A percentile compares a stretch with the other conserved stretches of the same genome.
phyloP scores from a whole-genome alignment of 2,329 filamentous ascomycete species.

The Neopestalotiopsis sp. region DNA sequence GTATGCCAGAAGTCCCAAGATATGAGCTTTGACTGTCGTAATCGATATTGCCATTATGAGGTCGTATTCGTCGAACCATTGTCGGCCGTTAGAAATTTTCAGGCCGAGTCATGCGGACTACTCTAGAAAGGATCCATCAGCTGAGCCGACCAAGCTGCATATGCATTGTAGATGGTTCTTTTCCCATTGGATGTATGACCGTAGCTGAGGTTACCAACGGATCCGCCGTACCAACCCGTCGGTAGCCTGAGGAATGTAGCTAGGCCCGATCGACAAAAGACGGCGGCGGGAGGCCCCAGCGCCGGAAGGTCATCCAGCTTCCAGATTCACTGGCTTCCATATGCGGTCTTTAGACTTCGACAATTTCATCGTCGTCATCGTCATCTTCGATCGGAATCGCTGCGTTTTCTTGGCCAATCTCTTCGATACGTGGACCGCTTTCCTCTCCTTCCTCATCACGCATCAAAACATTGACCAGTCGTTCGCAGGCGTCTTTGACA shows the following conservation, averaged over 20 bases:
- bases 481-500: constrained; percentile 84
- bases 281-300: background rate
- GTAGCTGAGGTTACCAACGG: background rate
- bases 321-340: background rate
- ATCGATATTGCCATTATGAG: background rate
- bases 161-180: background rate
- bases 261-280: constrained; percentile 4
- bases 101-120: background rate
- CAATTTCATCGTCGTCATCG: constrained; percentile 58
- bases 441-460: constrained; percentile 69
- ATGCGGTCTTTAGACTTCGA: constrained; percentile 47
- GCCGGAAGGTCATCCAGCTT: background rate
- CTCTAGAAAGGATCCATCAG: constrained; percentile 1
- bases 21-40: background rate
- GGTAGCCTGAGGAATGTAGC: constrained; percentile 11
- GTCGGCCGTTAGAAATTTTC: background rate
- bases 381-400: constrained; percentile 34
- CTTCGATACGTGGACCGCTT: constrained; percentile 44
- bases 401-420: constrained; percentile 46
- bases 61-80: background rate
- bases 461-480: constrained; percentile 88
- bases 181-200: background rate
- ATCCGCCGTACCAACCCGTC: constrained; percentile 7
- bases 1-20: background rate
- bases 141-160: background rate